Evolutionary conservation across 208 protist genomes (phyloP).

Genomic region (Crithidia fasciculata): DNA sequence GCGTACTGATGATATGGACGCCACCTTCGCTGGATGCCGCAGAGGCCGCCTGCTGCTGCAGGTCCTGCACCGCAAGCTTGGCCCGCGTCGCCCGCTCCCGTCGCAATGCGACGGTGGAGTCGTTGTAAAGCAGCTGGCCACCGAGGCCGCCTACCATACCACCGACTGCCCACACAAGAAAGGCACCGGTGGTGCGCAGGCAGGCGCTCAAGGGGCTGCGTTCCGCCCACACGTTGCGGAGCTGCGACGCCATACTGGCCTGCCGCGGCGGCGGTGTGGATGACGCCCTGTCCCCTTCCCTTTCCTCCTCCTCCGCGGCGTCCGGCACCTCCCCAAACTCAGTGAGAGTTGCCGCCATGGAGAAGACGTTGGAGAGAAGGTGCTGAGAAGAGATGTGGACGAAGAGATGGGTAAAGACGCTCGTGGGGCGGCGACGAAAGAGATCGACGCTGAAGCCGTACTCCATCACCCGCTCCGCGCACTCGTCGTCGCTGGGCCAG

Average conservation of each 20-base stretch:
- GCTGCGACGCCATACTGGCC: constrained; percentile 7
- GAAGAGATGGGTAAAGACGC: constrained; percentile 66
- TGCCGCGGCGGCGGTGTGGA: constrained; percentile 3
- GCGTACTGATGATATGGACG: background rate
- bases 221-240: constrained; percentile 14
- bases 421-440: constrained; percentile 33
- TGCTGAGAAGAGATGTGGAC: constrained; percentile 62
- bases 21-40: background rate
- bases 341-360: constrained; percentile 47
- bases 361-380: constrained; percentile 50
- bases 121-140: constrained; percentile 64
- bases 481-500: constrained; percentile 55
- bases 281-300: background rate
- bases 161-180: constrained; percentile 54
- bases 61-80: background rate
- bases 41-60: background rate
- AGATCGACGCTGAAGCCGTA: constrained; percentile 56
- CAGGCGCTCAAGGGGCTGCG: constrained; percentile 10
- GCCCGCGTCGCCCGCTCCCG: constrained; percentile 15
- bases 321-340: constrained; percentile 49
- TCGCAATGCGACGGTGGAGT: constrained; percentile 33
- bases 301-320: constrained; percentile 27
- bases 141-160: constrained; percentile 61
- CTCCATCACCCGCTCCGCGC: constrained; percentile 35
- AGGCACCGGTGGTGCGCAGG: constrained; percentile 40